Evolutionary conservation across 345 rosid species (phyloP), one percentile per base, ranked within the genome.

Genomic region (Dipteronia sinensis): DNA sequence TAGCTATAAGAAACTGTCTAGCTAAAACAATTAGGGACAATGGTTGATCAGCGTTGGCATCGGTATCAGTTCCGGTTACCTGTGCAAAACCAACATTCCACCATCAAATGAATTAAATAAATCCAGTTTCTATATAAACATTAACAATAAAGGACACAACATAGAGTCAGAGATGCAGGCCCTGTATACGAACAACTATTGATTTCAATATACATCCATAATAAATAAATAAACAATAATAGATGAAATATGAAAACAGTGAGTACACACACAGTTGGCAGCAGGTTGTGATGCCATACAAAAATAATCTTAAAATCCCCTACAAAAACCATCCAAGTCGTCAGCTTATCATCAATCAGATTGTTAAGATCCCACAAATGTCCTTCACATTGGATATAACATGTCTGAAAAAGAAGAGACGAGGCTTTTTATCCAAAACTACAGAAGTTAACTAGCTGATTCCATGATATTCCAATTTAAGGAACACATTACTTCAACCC

Each of bases 1-100:
- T 93, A 55, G 93, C 98, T 0, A 71, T 81, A 68, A 91, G 44
- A 77, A 93, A 90, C 87, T 93, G 97, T 72, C 92, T 89, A 20
- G 78, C 88, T 34, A 92, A 56, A 49, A 89, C 92, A 64, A 86
- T 16, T 7, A 90, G 53, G 20, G 98, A 95, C 63, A 79, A 64
- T 5, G 82, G 69, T 65, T 84, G 82, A 7, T 12, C 80, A 19
- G 80, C 73, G 4, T 82, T 83, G 77, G 79, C 81, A 65, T 65
- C 86, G 0, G 75, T 76, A 84, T 86, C 92, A 76, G 78, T 82
- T 84, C 92, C 98, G 27, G 95, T 89, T 29, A 92, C 88, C 98
- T 95, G 79, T 38, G 40, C 25, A 76, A 49, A 77, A 74, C 16
- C 51, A 76, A 64, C 27, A 76, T 55, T 13, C 69, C 47, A 19